Conservation (phyloP, 371 early-diverging fungal genomes). For the Blakeslea trispora region DNA sequence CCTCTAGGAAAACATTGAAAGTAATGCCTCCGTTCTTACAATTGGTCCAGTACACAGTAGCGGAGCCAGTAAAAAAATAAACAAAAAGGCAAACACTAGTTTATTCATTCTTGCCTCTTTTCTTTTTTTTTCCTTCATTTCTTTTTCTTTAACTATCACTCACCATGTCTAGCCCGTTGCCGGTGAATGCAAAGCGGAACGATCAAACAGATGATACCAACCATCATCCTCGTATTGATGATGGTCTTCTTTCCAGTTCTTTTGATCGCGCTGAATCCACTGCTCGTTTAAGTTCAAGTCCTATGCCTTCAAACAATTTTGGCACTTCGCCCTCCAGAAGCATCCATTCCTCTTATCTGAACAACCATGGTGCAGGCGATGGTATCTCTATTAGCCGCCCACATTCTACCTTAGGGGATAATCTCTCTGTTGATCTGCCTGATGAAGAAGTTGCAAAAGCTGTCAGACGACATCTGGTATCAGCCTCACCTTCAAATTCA, state of each 20-base stretch:
- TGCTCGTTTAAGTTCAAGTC: constrained; percentile 32
- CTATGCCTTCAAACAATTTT: constrained; percentile 27
- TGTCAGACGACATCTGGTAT: constrained; percentile 47
- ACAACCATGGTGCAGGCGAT: constrained; percentile 23
- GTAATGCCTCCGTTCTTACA: no score
- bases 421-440: constrained; percentile 33
- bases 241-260: constrained; percentile 23
- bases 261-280: constrained; percentile 28
- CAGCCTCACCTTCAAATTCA: constrained; percentile 32
- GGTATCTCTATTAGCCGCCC: constrained; percentile 12
- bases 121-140: constrained; percentile 11
- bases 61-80: no score
- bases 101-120: no score
- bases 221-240: constrained; percentile 10
- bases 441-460: constrained; percentile 47
- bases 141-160: background rate
- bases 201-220: constrained; percentile 3
- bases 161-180: constrained; percentile 31
- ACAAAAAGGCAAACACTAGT: no score
- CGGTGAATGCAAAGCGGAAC: constrained; percentile 30
- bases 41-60: no score
- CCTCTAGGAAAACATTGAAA: no score
- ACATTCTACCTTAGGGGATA: constrained; percentile 27
- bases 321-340: constrained; percentile 40
- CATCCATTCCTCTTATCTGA: constrained; percentile 14